Base-by-base conservation (phyloP, 1,284 basidiomycete genomes). In the Inonotus hispidus region DNA sequence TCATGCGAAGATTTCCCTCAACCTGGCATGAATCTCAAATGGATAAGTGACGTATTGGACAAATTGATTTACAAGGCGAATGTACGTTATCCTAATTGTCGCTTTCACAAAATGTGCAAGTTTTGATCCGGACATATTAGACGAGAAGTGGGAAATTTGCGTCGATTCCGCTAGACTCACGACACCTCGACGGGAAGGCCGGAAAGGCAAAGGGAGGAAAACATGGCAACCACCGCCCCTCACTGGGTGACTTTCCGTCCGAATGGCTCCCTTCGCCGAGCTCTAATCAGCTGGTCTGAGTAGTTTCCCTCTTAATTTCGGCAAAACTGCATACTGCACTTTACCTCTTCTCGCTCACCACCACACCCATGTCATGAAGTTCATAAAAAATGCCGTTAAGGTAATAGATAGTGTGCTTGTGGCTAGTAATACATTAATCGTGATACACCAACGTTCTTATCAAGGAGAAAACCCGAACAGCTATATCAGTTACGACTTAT, bases 1-100 rank as follows among this genome's bases (percentile, higher is more conserved):
- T 82, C 89, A 1, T 92, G 90, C 70, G 93, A 94, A 68, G 83
- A 89, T 70, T 93, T 92, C 71, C 84, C 85, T 2, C 79, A 83
- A 66, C 80, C 85, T 1, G 79, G 83, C 25, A 87, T 90, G 88
- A 95, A 95, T 72, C 73, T 93, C 66, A 93, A 93, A 71, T 92
- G 89, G 85, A 87, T 85, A 23, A 89, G 88, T 67, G 92, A 95
- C 68, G 80, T 83, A 10, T 72, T 95, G 56, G 88, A 93, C 68
- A 75, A 80, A 63, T 74, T 95, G 43, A 72, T 94, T 63, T 74
- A 73, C 13, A 85, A 87, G 67, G 90, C 92, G 13, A 94, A 94
- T 72, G 93, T 94, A 66, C 65, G 84, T 79, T 16, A 29, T 45
- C 32, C 13, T 38, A n/a, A 52, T 35, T n/a, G 41, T 27, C 47